Evolutionary conservation across 331 rosid species (phyloP), one percentile per base, ranked within the genome.

Genomic region (Arachis monticola): DNA sequence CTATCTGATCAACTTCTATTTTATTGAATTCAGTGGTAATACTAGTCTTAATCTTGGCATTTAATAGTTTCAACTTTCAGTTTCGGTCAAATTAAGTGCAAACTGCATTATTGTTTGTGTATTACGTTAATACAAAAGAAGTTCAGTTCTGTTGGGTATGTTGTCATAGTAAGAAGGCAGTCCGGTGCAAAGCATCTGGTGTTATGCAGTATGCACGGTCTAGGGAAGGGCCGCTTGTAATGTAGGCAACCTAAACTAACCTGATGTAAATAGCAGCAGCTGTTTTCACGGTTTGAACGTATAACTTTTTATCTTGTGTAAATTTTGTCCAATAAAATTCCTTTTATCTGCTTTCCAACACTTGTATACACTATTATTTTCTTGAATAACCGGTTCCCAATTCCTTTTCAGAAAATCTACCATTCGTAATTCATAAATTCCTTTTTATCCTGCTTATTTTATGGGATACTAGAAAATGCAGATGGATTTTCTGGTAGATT

Each of bases 381-480:
- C 59, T 13, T 35, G 50, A 13, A 10, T 17, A 38, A 42, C 41
- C 50, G 8, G 71, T 12, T 56, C 47, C 38, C 17, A 42, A 62
- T 70, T 58, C 12, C 57, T 72, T 69, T 59, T 55, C 8, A 50
- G 75, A 27, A 32, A 32, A 13, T 46, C 67, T 50, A 11, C 53
- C 4, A 44, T 5, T 44, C 38, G 5, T 7, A 73, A 7, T 67
- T 42, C 42, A n/a, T 55, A 55, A 44, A n/a, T 31, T 67, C 13
- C 58, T 63, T 75, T 44, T 44, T 63, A 57, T 69, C 75, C 74
- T 48, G 65, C 75, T 69, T 48, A 11, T 55, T 64, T 75, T 70
- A 47, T 14, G 13, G 45, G 45, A 7, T 64, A 64, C 60, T 47
- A 50, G 70, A 64, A 75, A 73, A 41, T 65, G 45, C 64, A 0